Percentiles rank a stretch among this genome's conserved stretches.
Evolutionary conservation across 306 rosid genomes (phyloP).

Genomic region (Ammopiptanthus mongolicus): DNA sequence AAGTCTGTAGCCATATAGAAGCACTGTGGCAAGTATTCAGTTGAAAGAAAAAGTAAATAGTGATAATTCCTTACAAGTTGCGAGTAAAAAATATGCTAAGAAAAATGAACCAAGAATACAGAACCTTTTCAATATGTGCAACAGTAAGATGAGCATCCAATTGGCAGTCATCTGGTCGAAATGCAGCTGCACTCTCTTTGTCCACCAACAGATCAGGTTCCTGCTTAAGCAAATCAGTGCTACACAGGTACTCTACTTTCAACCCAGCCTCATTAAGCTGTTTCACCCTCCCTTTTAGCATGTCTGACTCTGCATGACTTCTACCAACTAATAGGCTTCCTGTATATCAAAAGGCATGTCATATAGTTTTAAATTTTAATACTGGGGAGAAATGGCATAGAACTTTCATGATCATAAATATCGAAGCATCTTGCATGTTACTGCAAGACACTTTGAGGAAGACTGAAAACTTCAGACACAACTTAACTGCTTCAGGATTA

Average conservation of each 20-base stretch:
- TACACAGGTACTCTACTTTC: slow-evolving; percentile 58
- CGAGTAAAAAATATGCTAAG: neutral
- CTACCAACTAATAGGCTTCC: slow-evolving; percentile 82
- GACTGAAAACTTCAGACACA: neutral
- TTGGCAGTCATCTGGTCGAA: slow-evolving; percentile 77
- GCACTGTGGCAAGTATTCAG: neutral
- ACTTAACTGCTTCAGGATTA: neutral
- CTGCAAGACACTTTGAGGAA: neutral
- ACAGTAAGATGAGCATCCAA: slow-evolving; percentile 71
- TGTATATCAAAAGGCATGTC: slow-evolving; percentile 23
- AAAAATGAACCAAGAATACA: neutral
- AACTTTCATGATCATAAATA: neutral
- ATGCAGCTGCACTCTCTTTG: slow-evolving; percentile 61
- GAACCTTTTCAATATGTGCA: slow-evolving; percentile 63
- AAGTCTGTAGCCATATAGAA: slow-evolving; percentile 2
- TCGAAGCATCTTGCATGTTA: neutral
- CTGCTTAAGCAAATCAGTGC: slow-evolving; percentile 48
- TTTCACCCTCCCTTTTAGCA: slow-evolving; percentile 56
- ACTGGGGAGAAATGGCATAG: neutral
- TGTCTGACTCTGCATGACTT: slow-evolving; percentile 49
- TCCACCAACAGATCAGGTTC: slow-evolving; percentile 76
- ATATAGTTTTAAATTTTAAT: neutral
- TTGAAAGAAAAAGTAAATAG: neutral
- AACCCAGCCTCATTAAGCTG: slow-evolving; percentile 58
- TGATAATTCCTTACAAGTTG: neutral